These are phyloP conservation scores for Backusella parvicylindrica DNA, from an alignment of 192 early-diverging fungal species.

Conservation along the genomic window DNA sequence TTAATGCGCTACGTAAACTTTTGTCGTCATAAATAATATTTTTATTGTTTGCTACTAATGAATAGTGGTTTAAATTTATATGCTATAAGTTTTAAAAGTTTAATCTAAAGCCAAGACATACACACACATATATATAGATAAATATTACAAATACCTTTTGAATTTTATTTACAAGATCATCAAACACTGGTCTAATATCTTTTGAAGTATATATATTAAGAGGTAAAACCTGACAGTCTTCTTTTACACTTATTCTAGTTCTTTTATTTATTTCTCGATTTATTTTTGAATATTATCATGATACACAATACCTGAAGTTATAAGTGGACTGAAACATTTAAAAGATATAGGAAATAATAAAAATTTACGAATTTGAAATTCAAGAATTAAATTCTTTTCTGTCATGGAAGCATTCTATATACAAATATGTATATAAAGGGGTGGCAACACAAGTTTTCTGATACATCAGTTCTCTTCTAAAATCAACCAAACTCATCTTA, in stretches of 20 bases:
- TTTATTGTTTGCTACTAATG: background rate
- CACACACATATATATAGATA: too few relatives aligned
- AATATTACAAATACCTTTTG: background rate
- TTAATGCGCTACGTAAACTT: background rate
- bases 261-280: background rate
- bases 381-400: background rate
- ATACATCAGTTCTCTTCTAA: slow-evolving; percentile 2
- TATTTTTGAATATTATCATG: background rate
- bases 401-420: background rate
- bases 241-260: background rate
- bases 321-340: background rate
- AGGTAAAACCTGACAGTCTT: background rate
- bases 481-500: background rate
- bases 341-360: background rate
- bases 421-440: background rate
- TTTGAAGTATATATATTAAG: background rate
- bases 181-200: background rate
- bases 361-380: background rate
- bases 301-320: background rate
- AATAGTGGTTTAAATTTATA: background rate
- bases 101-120: background rate
- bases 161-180: background rate
- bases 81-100: background rate
- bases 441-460: background rate
- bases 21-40: background rate